Evolutionary conservation across 2,329 filamentous ascomycete species (phyloP), one percentile per base, ranked within the genome.

Genomic region (Alternaria consortialis): DNA sequence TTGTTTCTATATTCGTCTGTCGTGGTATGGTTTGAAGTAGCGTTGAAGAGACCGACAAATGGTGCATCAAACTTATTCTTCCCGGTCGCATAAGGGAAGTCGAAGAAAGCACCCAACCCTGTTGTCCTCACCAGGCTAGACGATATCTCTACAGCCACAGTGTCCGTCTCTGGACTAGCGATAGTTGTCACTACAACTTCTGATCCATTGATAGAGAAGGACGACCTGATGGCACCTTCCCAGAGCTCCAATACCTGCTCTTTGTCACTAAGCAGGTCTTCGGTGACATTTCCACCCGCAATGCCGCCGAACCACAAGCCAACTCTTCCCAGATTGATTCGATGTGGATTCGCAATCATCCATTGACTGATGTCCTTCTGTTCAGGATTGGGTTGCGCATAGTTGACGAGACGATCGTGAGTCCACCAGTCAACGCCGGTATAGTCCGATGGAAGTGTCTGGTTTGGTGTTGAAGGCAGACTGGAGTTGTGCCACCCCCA

Each of bases 21-120:
- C 0, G 84, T 85, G 2, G 69, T 78, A 63, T 86, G 83, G 13
- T 79, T 79, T 6, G 72, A 71, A 0, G 83, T 82, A 5, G 79
- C 80, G 67, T 85, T 84, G 73, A 82, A 85, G 5, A 84, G 70
- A 1, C 84, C 84, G 2, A 87, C 84, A 61, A 83, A 86, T 1
- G 85, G 84, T 2, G 83, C 83, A 37, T 86, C 84, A 57, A 86
- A 86, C 64, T 86, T 86, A 64, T 84, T 83, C 27, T 72, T 71
- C 11, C 78, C 77, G 15, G 79, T 82, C 20, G 84, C 77, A 54
- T 83, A 82, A 3, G 85, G 84, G 56, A 84, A 86, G 55, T 86
- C 84, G 56, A 86, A 80, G 64, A 85, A 85, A 6, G 86, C 68
- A 0, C 82, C 80, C 7, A 86, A 67, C 5, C 68, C 64, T 0